phyloP scores from a whole-genome alignment of 148 eudicot species.

The Selenicereus undatus region DNA sequence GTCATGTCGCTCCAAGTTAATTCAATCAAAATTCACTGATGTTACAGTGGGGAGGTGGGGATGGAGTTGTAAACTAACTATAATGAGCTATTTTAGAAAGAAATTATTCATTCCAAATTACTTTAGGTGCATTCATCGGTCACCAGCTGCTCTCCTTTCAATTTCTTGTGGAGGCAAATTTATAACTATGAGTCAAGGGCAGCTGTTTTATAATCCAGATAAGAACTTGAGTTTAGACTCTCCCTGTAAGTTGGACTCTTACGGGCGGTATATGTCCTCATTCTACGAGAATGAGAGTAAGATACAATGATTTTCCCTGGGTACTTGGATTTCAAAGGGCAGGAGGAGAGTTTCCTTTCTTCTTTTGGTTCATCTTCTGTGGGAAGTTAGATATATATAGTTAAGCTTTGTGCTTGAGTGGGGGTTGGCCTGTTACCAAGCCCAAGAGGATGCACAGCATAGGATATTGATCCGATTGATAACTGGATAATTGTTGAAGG shows the following conservation, averaged over 20 bases:
- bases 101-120: neutral
- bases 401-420: neutral
- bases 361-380: slow-evolving; percentile 1
- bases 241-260: neutral
- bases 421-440: neutral
- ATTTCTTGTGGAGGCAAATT: neutral
- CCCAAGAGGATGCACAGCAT: neutral
- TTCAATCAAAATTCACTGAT: neutral
- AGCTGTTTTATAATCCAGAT: neutral
- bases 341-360: neutral
- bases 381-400: neutral
- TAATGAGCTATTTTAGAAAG: neutral
- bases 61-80: neutral
- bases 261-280: neutral
- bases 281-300: neutral
- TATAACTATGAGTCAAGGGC: no score
- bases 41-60: neutral
- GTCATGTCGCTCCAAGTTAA: neutral
- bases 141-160: neutral
- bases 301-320: neutral
- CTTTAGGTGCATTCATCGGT: neutral
- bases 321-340: neutral
- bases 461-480: neutral
- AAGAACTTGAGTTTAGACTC: neutral
- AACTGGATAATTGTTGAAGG: neutral